Evolutionary conservation across 1,284 basidiomycete species (phyloP), one percentile per base, ranked within the genome.

Genomic region (Dichomitus squalens): DNA sequence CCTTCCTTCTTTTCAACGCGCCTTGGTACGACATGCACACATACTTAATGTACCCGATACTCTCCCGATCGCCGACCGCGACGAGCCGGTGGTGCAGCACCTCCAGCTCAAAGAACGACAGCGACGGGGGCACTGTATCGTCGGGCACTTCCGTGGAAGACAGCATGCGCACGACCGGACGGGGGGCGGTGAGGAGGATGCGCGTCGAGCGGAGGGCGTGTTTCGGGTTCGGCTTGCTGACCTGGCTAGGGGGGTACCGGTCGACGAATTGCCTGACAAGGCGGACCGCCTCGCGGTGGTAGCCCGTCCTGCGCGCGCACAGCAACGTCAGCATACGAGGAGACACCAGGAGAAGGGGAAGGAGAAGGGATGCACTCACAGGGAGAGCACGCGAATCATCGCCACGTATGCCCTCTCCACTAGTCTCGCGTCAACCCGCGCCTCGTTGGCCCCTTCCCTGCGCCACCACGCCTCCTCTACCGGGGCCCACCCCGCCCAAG

Each of bases 401-500:
- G 86, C 85, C 2, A 76, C 69, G 68, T 90, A 81, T 2, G 83
- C 84, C 38, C 79, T 79, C 68, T 92, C 90, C n/a, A 88, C 76
- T 53, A 81, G 66, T 18, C 87, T 77, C 12, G 83, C 73, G 48
- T 73, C 71, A 7, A 79, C 50, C n/a, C 64, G 69, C 29, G 41
- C 38, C n/a, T 44, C 51, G 70, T 33, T 41, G n/a, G 25, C 20
- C 46, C 40, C 35, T 12, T 33, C 36, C n/a, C 55, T 60, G 40
- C 65, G 55, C 7, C 53, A 40, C 58, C 71, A 70, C 39, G 61
- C 57, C 16, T 74, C 69, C 63, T 87, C 85, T 0, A 79, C 59
- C 1, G 44, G 60, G 12, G 70, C 61, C 88, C 87, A 92, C 38
- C 78, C 73, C 8, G 61, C 62, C 87, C 88, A 92, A 4, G 88